phyloP scores from a whole-genome alignment of 1,284 basidiomycete genomes.

The Papiliotrema terrestris region DNA sequence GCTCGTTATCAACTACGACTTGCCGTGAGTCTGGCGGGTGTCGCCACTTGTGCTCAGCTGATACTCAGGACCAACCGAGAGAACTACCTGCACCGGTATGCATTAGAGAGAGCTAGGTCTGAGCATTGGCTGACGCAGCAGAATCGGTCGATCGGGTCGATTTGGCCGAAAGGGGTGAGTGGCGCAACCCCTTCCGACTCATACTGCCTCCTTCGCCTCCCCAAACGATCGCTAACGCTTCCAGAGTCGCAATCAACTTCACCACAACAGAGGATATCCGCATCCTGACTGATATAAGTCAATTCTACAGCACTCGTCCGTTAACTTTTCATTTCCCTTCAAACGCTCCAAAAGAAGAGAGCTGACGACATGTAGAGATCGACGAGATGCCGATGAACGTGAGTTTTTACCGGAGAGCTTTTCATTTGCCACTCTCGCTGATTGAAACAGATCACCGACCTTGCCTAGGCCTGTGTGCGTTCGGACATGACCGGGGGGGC shows the following conservation, averaged over 20 bases:
- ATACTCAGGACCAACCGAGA: slow-evolving; percentile 72
- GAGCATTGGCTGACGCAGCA: slow-evolving; percentile 32
- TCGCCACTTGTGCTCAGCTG: slow-evolving; percentile 3
- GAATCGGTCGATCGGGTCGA: slow-evolving; percentile 88
- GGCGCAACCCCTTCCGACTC: slow-evolving; percentile 50
- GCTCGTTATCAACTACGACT: slow-evolving; percentile 95
- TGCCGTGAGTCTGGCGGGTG: slow-evolving; percentile 62
- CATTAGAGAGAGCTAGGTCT: slow-evolving; percentile 58
- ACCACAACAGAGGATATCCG: slow-evolving; percentile 42
- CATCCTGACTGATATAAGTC: slow-evolving; percentile 34
- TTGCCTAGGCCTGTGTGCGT: slow-evolving; percentile 6
- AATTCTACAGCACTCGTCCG: slow-evolving; percentile 29
- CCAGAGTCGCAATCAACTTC: slow-evolving; percentile 48
- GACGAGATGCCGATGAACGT: slow-evolving; percentile 94
- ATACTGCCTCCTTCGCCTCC: slow-evolving; percentile 69
- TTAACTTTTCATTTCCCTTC: neutral
- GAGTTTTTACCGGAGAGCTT: neutral
- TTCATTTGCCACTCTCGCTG: neutral
- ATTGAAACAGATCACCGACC: slow-evolving; percentile 10
- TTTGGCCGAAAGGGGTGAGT: slow-evolving; percentile 91
- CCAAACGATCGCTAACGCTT: slow-evolving; percentile 50
- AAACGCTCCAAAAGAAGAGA: no score
- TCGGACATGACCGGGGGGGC: no score
- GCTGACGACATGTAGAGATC: slow-evolving; percentile 86
- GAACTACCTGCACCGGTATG: slow-evolving; percentile 87